Percentiles rank a stretch among this genome's conserved stretches.
Evolutionary conservation across 768 basidiomycete species (phyloP).

Genomic region (Pleurotus salmoneostramineus): DNA sequence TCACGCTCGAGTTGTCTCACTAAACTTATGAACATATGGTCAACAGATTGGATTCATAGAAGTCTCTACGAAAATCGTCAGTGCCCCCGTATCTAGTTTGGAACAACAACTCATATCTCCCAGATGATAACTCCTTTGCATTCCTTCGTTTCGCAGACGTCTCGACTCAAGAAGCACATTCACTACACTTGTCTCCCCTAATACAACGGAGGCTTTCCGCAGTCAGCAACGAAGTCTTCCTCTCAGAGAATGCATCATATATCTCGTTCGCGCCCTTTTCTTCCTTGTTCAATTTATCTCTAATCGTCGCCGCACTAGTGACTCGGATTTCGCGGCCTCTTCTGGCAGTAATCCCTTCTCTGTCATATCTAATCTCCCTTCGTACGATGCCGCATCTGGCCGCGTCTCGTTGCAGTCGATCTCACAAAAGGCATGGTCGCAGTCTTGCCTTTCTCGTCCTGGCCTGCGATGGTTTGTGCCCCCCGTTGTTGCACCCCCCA

Average conservation of each 20-base stretch:
- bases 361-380: conserved; percentile 18
- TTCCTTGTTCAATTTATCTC: neutral
- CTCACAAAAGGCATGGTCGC: conserved; percentile 54
- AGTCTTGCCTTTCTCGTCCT: conserved; percentile 79
- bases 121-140: conserved; percentile 59
- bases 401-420: conserved; percentile 62
- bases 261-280: conserved; percentile 30
- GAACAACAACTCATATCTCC: neutral
- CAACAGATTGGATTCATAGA: conserved; percentile 70
- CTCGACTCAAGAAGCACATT: conserved; percentile 62
- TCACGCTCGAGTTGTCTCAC: conserved; percentile 52
- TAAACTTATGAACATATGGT: conserved; percentile 89
- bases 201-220: conserved; percentile 52
- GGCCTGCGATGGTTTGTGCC: conserved; percentile 84
- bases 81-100: conserved; percentile 15
- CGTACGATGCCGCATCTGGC: conserved; percentile 31
- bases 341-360: neutral
- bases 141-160: conserved; percentile 71
- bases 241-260: conserved; percentile 37
- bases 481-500: conserved; percentile 81
- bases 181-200: conserved; percentile 54
- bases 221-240: conserved; percentile 36
- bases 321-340: conserved; percentile 47
- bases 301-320: conserved; percentile 30
- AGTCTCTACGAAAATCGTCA: conserved; percentile 67